Base-by-base conservation (phyloP, 768 basidiomycete genomes). In the Tulasnella sp. region DNA sequence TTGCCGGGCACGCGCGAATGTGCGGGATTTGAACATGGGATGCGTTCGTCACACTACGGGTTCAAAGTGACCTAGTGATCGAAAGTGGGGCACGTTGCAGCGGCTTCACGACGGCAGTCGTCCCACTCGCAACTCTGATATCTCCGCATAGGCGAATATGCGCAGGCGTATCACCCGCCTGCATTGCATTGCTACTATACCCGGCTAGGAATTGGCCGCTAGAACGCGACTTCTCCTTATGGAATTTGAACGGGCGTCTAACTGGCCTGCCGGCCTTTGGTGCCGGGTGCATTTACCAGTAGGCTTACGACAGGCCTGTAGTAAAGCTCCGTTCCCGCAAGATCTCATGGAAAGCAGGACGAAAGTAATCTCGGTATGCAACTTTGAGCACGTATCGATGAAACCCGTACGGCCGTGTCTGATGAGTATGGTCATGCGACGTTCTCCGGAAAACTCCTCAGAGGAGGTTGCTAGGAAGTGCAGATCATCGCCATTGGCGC, bases 241-340 rank as follows among this genome's bases (percentile, higher is more conserved):
- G 46, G 46, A 17, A n/a, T 48, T 48, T 48, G 14, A 15, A 48
- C 46, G 46, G 46, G 46, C 46, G 46, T n/a, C n/a, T n/a, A n/a
- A n/a, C n/a, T n/a, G 46, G 21, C 14, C 17, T 27, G 21, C n/a
- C 27, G 19, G 12, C 46, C 46, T 48, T 48, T n/a, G n/a, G n/a
- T n/a, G n/a, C n/a, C n/a, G n/a, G n/a, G n/a, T n/a, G n/a, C n/a
- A n/a, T n/a, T n/a, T n/a, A n/a, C n/a, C n/a, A n/a, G n/a, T n/a
- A n/a, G n/a, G n/a, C n/a, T n/a, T n/a, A n/a, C n/a, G n/a, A n/a
- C n/a, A n/a, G n/a, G n/a, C n/a, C n/a, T n/a, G n/a, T n/a, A n/a
- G n/a, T n/a, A n/a, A n/a, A n/a, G n/a, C n/a, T n/a, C n/a, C n/a
- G n/a, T n/a, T n/a, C n/a, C n/a, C n/a, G n/a, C n/a, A n/a, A n/a